These are phyloP conservation scores for Avena eriantha DNA, from an alignment of 176 grass and related monocot genomes.

Conservation along the genomic window DNA sequence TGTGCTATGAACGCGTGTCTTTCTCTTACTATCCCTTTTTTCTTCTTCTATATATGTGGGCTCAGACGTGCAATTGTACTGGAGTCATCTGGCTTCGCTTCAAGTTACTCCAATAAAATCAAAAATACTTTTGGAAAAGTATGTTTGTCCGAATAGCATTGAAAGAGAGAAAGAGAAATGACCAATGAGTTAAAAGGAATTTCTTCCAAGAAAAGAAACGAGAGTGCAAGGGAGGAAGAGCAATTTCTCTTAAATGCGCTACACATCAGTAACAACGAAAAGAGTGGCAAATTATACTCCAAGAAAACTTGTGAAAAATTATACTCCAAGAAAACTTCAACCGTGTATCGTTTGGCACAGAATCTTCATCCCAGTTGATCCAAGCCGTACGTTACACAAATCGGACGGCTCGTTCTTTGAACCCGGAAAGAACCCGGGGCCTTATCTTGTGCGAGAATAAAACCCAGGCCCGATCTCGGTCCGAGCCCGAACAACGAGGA, in stretches of 20 bases:
- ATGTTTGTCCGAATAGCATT: too few relatives aligned
- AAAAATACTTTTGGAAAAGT: too few relatives aligned
- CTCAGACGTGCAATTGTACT: too few relatives aligned
- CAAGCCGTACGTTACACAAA: neutral
- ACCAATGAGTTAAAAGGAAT: too few relatives aligned
- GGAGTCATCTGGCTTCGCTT: too few relatives aligned
- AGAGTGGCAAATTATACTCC: neutral
- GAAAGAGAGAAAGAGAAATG: too few relatives aligned
- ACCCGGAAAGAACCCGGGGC: neutral
- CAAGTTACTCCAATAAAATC: too few relatives aligned
- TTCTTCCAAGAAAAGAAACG: too few relatives aligned
- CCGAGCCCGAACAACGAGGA: slow-evolving; percentile 12
- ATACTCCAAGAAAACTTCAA: slow-evolving; percentile 21
- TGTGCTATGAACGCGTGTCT: too few relatives aligned
- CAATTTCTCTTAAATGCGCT: neutral
- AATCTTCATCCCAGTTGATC: neutral
- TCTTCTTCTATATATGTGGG: too few relatives aligned
- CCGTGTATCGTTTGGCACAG: neutral
- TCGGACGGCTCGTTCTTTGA: neutral
- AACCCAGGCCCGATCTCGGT: neutral
- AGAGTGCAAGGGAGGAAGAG: neutral
- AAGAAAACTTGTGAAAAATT: neutral
- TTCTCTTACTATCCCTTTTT: too few relatives aligned
- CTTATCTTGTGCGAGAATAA: neutral
- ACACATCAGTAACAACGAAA: neutral